Conservation (phyloP, 371 early-diverging fungal species). For the Actinomortierella ambigua region DNA sequence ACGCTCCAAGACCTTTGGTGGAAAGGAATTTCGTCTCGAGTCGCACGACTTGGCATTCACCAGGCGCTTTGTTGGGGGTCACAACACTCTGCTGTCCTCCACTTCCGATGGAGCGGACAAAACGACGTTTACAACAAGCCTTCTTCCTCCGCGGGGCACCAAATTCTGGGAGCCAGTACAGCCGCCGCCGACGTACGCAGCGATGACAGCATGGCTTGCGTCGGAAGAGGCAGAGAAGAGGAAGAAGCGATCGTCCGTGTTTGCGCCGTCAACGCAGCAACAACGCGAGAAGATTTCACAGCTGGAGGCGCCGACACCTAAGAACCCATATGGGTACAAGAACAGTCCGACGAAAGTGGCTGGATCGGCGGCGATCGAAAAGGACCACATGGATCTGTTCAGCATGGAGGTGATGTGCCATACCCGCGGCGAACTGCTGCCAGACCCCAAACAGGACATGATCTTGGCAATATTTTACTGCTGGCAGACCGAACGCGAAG, state of each 20-base stretch:
- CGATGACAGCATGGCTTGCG: slow-evolving; percentile 19
- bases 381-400: slow-evolving; percentile 49
- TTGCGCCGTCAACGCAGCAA: slow-evolving; percentile 25
- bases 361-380: slow-evolving; percentile 35
- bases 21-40: slow-evolving; percentile 54
- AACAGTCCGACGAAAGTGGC: slow-evolving; percentile 53
- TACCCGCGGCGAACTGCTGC: slow-evolving; percentile 28
- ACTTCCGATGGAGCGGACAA: too few species aligned
- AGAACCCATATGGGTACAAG: slow-evolving; percentile 66
- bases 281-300: slow-evolving; percentile 38
- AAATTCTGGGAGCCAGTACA: slow-evolving; percentile 29
- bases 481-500: slow-evolving; percentile 35
- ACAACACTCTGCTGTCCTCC: too few species aligned
- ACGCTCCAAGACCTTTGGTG: slow-evolving; percentile 55
- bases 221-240: slow-evolving; percentile 14
- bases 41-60: slow-evolving; percentile 23
- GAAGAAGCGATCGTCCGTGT: not conserved
- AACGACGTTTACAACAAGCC: too few species aligned
- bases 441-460: slow-evolving; percentile 47
- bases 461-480: slow-evolving; percentile 41
- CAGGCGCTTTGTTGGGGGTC: too few species aligned
- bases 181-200: slow-evolving; percentile 12
- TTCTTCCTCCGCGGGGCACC: slow-evolving; percentile 5
- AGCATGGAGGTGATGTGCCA: slow-evolving; percentile 46
- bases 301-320: slow-evolving; percentile 62